These are phyloP conservation scores for Evernia prunastri DNA, from an alignment of 495 filamentous ascomycete genomes.

Conservation along the genomic window DNA sequence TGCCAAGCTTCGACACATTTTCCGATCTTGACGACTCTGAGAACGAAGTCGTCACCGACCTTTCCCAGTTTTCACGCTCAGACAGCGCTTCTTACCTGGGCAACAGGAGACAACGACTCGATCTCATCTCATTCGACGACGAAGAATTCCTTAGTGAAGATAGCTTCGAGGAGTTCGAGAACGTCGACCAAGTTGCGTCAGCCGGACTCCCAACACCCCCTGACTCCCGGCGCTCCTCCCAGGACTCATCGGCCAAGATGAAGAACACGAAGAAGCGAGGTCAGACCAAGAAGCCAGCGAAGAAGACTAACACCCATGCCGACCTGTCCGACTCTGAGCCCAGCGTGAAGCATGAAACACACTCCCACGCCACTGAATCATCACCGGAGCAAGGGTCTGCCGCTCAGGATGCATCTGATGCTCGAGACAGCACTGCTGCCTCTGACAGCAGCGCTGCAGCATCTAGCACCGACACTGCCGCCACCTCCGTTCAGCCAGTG, in stretches of 20 bases:
- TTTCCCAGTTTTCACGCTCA: slow-evolving; percentile 62
- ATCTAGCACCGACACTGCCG: slow-evolving; percentile 34
- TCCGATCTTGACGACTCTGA: slow-evolving; percentile 93
- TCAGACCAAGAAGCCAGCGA: slow-evolving; percentile 26
- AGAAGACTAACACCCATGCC: slow-evolving; percentile 19
- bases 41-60: slow-evolving; percentile 73
- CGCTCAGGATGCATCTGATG: slow-evolving; percentile 37
- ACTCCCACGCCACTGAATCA: slow-evolving; percentile 24
- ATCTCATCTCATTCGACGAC: slow-evolving; percentile 61
- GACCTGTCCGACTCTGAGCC: slow-evolving; percentile 31
- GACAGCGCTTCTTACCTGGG: slow-evolving; percentile 57
- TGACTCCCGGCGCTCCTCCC: slow-evolving; percentile 31
- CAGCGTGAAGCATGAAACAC: slow-evolving; percentile 23
- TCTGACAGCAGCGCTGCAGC: slow-evolving; percentile 30
- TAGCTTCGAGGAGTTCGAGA: slow-evolving; percentile 69
- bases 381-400: slow-evolving; percentile 30
- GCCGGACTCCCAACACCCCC: slow-evolving; percentile 42
- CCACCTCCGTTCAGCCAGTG: slow-evolving; percentile 54
- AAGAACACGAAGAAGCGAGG: slow-evolving; percentile 32
- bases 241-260: slow-evolving; percentile 40
- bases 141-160: slow-evolving; percentile 70
- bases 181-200: slow-evolving; percentile 52
- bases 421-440: slow-evolving; percentile 33
- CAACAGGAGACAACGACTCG: slow-evolving; percentile 72
- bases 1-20: slow-evolving; percentile 74